These are phyloP conservation scores for Cenchrus fungigraminus DNA, from an alignment of 176 grass and related monocot species.

Conservation along the genomic window DNA sequence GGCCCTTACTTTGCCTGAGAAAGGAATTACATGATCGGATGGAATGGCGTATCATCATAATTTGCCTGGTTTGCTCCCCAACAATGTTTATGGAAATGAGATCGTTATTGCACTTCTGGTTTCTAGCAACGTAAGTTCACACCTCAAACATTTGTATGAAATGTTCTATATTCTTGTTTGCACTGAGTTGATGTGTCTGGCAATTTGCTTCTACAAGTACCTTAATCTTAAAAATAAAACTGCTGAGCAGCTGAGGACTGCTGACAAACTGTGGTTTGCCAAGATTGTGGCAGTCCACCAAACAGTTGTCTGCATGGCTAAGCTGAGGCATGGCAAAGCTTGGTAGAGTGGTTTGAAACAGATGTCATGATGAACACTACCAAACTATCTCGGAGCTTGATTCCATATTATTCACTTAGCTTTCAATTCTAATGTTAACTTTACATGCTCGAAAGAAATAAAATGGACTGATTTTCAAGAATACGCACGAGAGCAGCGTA, in stretches of 20 bases:
- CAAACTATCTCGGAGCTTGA: not conserved
- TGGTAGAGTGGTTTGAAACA: constrained; percentile 15
- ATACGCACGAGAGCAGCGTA: too few relatives aligned
- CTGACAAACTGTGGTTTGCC: not conserved
- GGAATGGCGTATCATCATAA: constrained; percentile 64
- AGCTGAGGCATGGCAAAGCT: not conserved
- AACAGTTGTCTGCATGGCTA: not conserved
- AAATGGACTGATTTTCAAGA: too few relatives aligned
- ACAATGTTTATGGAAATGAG: constrained; percentile 67
- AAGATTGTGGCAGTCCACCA: not conserved
- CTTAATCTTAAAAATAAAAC: constrained; percentile 31
- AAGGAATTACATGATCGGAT: constrained; percentile 64
- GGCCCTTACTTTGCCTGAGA: constrained; percentile 82
- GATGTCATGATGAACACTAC: not conserved
- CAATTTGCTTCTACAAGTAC: constrained; percentile 17
- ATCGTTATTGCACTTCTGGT: constrained; percentile 71
- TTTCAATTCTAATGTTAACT: not conserved
- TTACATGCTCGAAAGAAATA: not conserved
- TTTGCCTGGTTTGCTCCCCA: constrained; percentile 73
- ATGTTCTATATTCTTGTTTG: constrained; percentile 4
- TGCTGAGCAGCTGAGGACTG: constrained; percentile 8
- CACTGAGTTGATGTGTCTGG: constrained; percentile 3
- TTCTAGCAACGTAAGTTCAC: constrained; percentile 75
- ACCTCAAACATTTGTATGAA: constrained; percentile 13
- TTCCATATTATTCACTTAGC: not conserved